Evolutionary conservation across 805 yeast species (phyloP), one percentile per base, ranked within the genome.

Genomic region (Kodamaea kaohsiungensis): DNA sequence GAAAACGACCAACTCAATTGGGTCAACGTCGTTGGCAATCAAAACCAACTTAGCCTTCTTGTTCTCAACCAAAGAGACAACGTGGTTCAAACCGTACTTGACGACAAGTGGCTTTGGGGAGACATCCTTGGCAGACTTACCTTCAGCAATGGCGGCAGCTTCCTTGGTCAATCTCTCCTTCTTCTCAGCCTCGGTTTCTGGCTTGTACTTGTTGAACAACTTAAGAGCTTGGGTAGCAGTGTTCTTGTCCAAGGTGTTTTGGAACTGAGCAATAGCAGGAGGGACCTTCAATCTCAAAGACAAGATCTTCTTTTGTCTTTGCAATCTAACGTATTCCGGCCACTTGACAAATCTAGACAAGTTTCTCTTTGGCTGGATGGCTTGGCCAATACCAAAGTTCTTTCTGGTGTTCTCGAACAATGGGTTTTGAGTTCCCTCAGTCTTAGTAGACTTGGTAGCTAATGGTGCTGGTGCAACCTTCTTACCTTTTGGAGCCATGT

Each of bases 391-490:
- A 80, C 98, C 98, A 73, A 87, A 93, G 82, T 85, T 87, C 82
- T 87, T 88, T 77, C 97, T 96, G 65, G 91, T 83, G 61, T 96
- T 79, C 78, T 89, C 96, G 72, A 90, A 78, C 76, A 92, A 82
- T 69, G 97, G 97, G 85, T 90, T 91, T 82, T 83, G 81, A 39
- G 77, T 56, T 59, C 70, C 56, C 52, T 65, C 62, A 52, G 69
- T 57, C 61, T 63, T 62, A 54, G 66, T 51, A 66, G 78, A 67
- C 80, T 89, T 84, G 68, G 89, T 73, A 74, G 97, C 91, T 77
- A 91, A 88, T 79, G 99, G 99, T 77, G 98, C 93, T 84, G 98
- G 96, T 72, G 97, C 98, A 72, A 91, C 96, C 86, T 90, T 91
- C 83, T 84, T 86, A 61, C 76, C 76, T 40, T 40, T 40, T 65